A percentile compares a stretch with the other conserved stretches of the same genome.
phyloP scores from a whole-genome alignment of 176 grass and related monocot species.

The Areca catechu region DNA sequence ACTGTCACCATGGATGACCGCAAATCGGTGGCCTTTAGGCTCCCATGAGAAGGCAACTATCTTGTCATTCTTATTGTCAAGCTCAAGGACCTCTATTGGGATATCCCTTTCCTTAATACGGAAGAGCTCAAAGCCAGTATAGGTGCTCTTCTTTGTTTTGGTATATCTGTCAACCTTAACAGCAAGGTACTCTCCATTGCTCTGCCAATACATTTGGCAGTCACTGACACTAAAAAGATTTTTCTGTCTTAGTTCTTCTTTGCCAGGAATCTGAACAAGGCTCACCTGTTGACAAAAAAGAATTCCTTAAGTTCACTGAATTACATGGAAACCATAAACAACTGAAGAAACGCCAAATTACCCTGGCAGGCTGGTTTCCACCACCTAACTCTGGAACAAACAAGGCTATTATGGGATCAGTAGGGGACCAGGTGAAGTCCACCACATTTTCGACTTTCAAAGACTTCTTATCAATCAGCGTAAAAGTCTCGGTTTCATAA shows the following conservation, averaged over 20 bases:
- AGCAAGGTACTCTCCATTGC: slow-evolving; percentile 87
- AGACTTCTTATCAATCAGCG: slow-evolving; percentile 90
- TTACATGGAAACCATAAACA: background rate
- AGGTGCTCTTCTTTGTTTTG: slow-evolving; percentile 96
- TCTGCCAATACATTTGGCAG: slow-evolving; percentile 95
- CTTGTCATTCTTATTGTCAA: slow-evolving; percentile 97
- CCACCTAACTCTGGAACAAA: slow-evolving; percentile 91
- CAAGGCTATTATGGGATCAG: slow-evolving; percentile 65
- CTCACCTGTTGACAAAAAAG: slow-evolving; percentile 51
- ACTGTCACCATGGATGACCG: slow-evolving; percentile 81
- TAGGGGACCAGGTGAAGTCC: slow-evolving; percentile 81
- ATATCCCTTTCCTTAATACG: slow-evolving; percentile 93
- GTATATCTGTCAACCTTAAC: slow-evolving; percentile 94
- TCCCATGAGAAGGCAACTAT: slow-evolving; percentile 97
- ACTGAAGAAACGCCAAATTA: slow-evolving; percentile 14
- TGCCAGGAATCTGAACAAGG: slow-evolving; percentile 86
- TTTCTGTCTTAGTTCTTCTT: slow-evolving; percentile 90
- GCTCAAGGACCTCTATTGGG: slow-evolving; percentile 91
- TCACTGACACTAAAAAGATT: slow-evolving; percentile 92
- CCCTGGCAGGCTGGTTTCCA: slow-evolving; percentile 90
- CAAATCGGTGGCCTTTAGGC: slow-evolving; percentile 84
- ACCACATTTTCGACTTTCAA: slow-evolving; percentile 91
- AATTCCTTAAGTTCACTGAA: background rate
- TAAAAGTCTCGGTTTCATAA: slow-evolving; percentile 81
- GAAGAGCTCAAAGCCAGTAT: slow-evolving; percentile 91